phyloP scores from a whole-genome alignment of 352 stramenopile genomes.

The Pythium dissimile region DNA sequence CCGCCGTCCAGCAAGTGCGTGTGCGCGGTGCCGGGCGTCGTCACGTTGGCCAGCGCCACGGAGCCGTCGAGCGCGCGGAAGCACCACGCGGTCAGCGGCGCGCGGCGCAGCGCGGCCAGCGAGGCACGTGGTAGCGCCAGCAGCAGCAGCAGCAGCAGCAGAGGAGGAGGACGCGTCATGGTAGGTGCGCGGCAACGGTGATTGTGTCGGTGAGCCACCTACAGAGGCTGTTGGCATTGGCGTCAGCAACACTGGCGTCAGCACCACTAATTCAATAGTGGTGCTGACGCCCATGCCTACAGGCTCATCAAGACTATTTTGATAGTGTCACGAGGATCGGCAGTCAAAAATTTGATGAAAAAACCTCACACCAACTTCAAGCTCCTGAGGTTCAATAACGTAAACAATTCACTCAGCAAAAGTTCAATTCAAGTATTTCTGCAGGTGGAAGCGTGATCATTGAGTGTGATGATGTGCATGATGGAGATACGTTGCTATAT shows the following conservation, averaged over 20 bases:
- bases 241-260: no score
- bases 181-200: background rate
- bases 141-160: slow-evolving; percentile 1
- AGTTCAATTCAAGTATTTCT: no score
- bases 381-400: slow-evolving; percentile 5
- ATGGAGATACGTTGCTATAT: no score
- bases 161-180: background rate
- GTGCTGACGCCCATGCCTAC: no score
- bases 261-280: no score
- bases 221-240: no score
- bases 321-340: background rate
- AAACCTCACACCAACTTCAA: slow-evolving; percentile 12
- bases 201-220: background rate
- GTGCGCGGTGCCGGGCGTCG: slow-evolving; percentile 70
- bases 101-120: background rate
- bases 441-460: no score
- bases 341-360: background rate
- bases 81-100: slow-evolving; percentile 40
- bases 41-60: slow-evolving; percentile 39
- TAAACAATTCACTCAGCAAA: no score
- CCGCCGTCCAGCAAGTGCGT: slow-evolving; percentile 59
- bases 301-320: no score
- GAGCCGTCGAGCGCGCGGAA: slow-evolving; percentile 60
- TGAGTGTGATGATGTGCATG: no score
- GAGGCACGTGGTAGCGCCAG: background rate